Percentiles rank a stretch among this genome's conserved stretches.
These are phyloP conservation scores for Entophlyctis helioformis DNA, from an alignment of 192 early-diverging fungal species.

Conservation along the genomic window DNA sequence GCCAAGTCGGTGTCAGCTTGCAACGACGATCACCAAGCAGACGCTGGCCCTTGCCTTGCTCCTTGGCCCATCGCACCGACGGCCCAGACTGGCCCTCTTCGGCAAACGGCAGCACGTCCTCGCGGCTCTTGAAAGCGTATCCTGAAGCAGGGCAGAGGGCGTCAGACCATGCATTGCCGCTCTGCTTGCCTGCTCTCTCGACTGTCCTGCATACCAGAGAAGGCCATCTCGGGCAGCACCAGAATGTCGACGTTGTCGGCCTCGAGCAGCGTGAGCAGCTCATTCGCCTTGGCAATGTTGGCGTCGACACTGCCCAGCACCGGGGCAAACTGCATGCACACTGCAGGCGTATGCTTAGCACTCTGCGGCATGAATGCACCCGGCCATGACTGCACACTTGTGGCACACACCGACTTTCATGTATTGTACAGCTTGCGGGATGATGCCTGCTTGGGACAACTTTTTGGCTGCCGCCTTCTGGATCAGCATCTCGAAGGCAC, in stretches of 20 bases:
- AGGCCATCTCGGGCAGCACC: conserved; percentile 67
- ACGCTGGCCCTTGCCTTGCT: conserved; percentile 29
- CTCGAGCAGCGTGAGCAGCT: conserved; percentile 11
- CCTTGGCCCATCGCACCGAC: conserved; percentile 48
- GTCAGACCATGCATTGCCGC: not conserved
- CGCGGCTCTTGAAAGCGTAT: conserved; percentile 45
- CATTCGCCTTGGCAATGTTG: conserved; percentile 21
- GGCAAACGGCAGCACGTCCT: conserved; percentile 45
- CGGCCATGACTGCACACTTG: no score
- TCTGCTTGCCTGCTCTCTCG: not conserved
- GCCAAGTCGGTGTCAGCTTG: not conserved
- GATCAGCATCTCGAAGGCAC: no score
- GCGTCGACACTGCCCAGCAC: conserved; percentile 10
- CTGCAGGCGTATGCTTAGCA: no score
- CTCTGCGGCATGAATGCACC: no score
- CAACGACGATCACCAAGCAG: not conserved
- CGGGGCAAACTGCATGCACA: conserved; percentile 36
- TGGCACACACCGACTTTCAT: no score
- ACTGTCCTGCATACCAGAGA: conserved; percentile 39
- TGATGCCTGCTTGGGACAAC: no score
- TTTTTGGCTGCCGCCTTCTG: no score
- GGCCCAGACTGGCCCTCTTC: conserved; percentile 44
- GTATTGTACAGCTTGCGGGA: no score
- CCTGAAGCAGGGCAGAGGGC: conserved; percentile 31
- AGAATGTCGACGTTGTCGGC: conserved; percentile 42